These are phyloP conservation scores for Ceratocystis smalleyi DNA, from an alignment of 2,329 filamentous ascomycete species.

Conservation along the genomic window DNA sequence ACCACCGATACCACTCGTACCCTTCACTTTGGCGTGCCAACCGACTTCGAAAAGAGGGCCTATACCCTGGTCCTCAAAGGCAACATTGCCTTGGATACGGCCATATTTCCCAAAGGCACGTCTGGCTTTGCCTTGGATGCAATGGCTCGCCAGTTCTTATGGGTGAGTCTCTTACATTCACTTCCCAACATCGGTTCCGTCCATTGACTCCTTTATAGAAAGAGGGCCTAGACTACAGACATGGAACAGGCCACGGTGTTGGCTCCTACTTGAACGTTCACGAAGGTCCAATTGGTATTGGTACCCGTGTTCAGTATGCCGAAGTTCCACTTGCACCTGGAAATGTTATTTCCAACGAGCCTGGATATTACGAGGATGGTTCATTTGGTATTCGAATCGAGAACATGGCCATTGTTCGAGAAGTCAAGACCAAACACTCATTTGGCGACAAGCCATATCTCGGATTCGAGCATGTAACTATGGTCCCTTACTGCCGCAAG, in stretches of 20 bases:
- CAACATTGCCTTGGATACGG: constrained; percentile 72
- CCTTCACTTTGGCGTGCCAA: constrained; percentile 76
- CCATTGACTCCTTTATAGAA: constrained; percentile 25
- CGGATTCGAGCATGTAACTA: constrained; percentile 91
- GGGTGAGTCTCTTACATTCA: constrained; percentile 39
- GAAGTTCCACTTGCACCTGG: constrained; percentile 82
- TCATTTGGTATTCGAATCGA: constrained; percentile 91
- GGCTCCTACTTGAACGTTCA: constrained; percentile 94
- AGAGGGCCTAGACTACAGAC: constrained; percentile 82
- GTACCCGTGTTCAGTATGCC: constrained; percentile 76
- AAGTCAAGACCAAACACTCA: constrained; percentile 69
- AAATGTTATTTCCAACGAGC: constrained; percentile 91
- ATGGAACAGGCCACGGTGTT: constrained; percentile 91
- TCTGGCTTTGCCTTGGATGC: constrained; percentile 83
- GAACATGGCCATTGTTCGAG: constrained; percentile 81
- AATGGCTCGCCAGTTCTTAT: constrained; percentile 78
- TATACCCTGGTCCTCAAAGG: constrained; percentile 94
- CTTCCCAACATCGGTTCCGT: background rate
- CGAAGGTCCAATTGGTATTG: constrained; percentile 91
- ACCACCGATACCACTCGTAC: constrained; percentile 94
- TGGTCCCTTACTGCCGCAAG: constrained; percentile 87
- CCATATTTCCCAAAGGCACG: constrained; percentile 86
- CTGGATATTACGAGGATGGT: constrained; percentile 93
- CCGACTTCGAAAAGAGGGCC: constrained; percentile 66
- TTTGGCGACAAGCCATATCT: constrained; percentile 92